These are phyloP conservation scores for Macrolepiota albuminosa DNA, from an alignment of 768 basidiomycete species.

Conservation along the genomic window DNA sequence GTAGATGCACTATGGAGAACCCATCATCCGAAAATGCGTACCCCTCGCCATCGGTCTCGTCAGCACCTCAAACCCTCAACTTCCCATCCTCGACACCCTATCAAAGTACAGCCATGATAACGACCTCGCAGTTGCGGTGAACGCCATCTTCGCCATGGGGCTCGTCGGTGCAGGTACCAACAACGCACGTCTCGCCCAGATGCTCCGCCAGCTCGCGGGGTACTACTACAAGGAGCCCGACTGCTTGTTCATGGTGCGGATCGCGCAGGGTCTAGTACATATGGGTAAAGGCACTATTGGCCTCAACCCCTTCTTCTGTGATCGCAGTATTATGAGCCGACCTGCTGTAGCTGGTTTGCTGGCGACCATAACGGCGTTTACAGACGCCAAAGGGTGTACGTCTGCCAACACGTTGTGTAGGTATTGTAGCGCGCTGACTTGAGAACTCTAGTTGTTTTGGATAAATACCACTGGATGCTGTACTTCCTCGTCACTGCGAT, in stretches of 20 bases:
- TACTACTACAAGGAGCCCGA: conserved; percentile 98
- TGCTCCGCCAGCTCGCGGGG: conserved; percentile 95
- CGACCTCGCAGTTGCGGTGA: conserved; percentile 93
- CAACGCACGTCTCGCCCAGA: conserved; percentile 94
- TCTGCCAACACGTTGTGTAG: conserved; percentile 16
- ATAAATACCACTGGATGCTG: conserved; percentile 98
- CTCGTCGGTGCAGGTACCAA: conserved; percentile 98
- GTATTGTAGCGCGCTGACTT: neutral
- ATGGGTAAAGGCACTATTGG: conserved; percentile 99
- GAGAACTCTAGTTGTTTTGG: conserved; percentile 68
- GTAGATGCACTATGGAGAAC: conserved; percentile 99
- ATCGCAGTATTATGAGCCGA: conserved; percentile 85
- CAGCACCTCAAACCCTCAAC: conserved; percentile 92
- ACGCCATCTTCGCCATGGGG: conserved; percentile 99
- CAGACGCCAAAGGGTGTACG: conserved; percentile 90
- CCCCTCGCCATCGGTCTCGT: conserved; percentile 94
- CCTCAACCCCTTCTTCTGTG: conserved; percentile 94
- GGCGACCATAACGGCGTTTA: conserved; percentile 87
- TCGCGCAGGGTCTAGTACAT: conserved; percentile 95
- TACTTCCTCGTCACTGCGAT: conserved; percentile 95
- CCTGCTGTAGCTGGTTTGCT: conserved; percentile 88
- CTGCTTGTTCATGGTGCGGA: conserved; percentile 92
- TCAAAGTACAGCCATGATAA: conserved; percentile 99
- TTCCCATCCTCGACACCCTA: conserved; percentile 91
- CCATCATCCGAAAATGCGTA: conserved; percentile 84